Evolutionary conservation across 2,329 filamentous ascomycete species (phyloP), one percentile per base, ranked within the genome.

Genomic region (Verticillium longisporum): DNA sequence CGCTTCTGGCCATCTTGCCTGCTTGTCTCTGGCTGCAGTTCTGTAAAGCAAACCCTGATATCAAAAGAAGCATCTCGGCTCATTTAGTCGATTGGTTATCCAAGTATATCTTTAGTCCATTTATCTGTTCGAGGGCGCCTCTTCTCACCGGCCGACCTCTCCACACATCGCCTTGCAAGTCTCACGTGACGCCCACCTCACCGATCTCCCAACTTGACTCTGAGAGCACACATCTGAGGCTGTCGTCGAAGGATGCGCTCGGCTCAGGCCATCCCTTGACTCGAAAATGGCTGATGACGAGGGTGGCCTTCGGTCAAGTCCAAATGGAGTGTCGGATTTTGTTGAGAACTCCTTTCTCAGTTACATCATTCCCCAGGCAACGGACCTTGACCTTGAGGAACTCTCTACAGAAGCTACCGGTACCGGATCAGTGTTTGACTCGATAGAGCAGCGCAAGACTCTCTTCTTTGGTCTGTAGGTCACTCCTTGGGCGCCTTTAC

Each of bases 401-500:
- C 74, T 75, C 1, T 78, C 88, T 60, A 75, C 73, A 59, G 71
- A 76, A 54, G 72, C 73, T 4, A 73, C 76, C 11, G 76, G 74
- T 65, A 78, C 75, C 60, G 75, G 77, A 65, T 76, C 75, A 66
- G 75, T 78, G 63, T 78, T 88, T 53, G 80, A 85, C 58, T 81
- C 81, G 18, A 80, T 91, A 68, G 75, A 83, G 54, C 82, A 85
- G 67, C 81, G 89, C 65, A 81, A 88, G 45, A 80, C 82, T 60
- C 77, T 93, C 45, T 89, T 90, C 70, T 91, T 92, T 70, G 90
- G 90, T 92, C 78, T 66, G 83, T 73, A 57, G 67, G 68, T 65
- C 64, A 66, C 68, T 66, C 26, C 6, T 9, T 10, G 5, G 18
- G 4, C 10, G 6, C 33, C 53, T 18, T 10, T 9, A n/a, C 66